Conservation (phyloP, 2,329 filamentous ascomycete species). For the Penicillium sp. region DNA sequence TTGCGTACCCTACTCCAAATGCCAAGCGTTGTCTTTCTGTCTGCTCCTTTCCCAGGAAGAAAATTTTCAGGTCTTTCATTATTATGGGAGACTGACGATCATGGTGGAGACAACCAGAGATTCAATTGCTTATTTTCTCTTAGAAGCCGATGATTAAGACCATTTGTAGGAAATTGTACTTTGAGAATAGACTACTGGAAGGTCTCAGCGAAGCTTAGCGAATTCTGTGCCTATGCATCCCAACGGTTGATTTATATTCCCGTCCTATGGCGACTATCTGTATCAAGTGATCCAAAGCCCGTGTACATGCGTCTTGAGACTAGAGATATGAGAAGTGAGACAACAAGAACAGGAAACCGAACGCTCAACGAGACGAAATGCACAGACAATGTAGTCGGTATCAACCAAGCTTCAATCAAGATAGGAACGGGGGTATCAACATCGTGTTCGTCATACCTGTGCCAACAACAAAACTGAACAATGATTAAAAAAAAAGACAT, state of each 20-base stretch:
- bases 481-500: not conserved
- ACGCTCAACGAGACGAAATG: slow-evolving; percentile 21
- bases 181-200: not conserved
- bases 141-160: no score
- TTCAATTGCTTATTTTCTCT: not conserved
- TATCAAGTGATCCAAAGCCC: slow-evolving; percentile 14
- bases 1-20: not conserved
- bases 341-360: slow-evolving; percentile 20
- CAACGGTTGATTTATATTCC: slow-evolving; percentile 10
- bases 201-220: slow-evolving; percentile 9
- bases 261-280: slow-evolving; percentile 14
- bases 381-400: slow-evolving; percentile 12
- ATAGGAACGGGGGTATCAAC: slow-evolving; percentile 24
- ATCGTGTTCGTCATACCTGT: slow-evolving; percentile 23
- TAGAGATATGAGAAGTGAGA: slow-evolving; percentile 13
- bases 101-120: not conserved
- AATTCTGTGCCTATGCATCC: slow-evolving; percentile 19
- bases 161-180: no score
- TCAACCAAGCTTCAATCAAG: slow-evolving; percentile 8
- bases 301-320: slow-evolving; percentile 16
- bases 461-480: slow-evolving; percentile 16
- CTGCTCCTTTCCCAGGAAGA: not conserved
- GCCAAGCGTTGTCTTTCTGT: not conserved
- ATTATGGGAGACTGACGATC: not conserved
- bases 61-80: not conserved